Percentiles rank a stretch among this genome's conserved stretches.
Conservation (phyloP, 768 basidiomycete genomes). For the Russula compacta region DNA sequence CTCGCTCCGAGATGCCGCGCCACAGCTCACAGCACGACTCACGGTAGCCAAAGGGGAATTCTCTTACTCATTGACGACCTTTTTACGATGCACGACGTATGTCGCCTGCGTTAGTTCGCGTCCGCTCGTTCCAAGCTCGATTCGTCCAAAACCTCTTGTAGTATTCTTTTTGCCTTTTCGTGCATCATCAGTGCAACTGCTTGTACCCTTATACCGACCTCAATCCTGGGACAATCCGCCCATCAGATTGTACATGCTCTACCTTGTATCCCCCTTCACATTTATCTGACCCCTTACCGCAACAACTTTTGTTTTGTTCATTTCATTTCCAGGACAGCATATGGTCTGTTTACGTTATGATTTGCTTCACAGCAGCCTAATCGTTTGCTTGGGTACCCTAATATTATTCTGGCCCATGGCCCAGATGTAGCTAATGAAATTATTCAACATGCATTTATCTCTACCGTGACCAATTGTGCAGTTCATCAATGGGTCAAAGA, state of each 20-base stretch:
- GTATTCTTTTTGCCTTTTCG: neutral
- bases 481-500: neutral
- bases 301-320: neutral
- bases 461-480: neutral
- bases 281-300: neutral
- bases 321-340: neutral
- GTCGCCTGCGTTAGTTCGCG: neutral
- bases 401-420: neutral
- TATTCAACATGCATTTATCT: neutral
- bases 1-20: neutral
- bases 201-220: slow-evolving; percentile 7
- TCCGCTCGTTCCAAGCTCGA: neutral
- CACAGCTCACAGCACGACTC: slow-evolving; percentile 4
- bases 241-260: slow-evolving; percentile 3
- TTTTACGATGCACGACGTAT: slow-evolving; percentile 1
- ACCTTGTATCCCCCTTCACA: slow-evolving; percentile 4
- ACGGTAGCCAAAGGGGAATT: neutral
- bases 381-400: neutral
- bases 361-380: slow-evolving; percentile 4
- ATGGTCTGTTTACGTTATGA: neutral
- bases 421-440: neutral
- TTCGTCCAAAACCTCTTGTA: slow-evolving; percentile 1
- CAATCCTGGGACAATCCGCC: neutral
- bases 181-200: neutral
- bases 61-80: neutral